These are phyloP conservation scores for Phytophthora litchii DNA, from an alignment of 352 stramenopile species.

Conservation along the genomic window DNA sequence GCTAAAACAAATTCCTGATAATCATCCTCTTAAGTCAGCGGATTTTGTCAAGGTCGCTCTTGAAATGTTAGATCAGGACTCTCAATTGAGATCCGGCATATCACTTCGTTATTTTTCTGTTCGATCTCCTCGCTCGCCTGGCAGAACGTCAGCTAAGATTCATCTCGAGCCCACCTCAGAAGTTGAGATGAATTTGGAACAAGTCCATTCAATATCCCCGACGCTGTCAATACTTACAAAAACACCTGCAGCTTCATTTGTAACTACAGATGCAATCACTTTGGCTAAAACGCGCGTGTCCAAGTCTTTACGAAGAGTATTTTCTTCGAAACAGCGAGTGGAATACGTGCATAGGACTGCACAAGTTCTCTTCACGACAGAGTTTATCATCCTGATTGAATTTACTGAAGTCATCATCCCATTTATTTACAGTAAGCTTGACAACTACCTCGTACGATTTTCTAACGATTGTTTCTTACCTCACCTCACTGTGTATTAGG, in stretches of 20 bases:
- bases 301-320: slow-evolving; percentile 5
- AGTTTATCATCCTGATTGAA: slow-evolving; percentile 42
- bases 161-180: slow-evolving; percentile 2
- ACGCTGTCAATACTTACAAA: slow-evolving; percentile 11
- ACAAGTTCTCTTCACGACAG: slow-evolving; percentile 35
- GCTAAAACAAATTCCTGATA: slow-evolving; percentile 14
- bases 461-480: background rate
- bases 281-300: background rate
- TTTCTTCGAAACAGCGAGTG: slow-evolving; percentile 10
- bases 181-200: slow-evolving; percentile 1
- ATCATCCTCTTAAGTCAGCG: slow-evolving; percentile 11
- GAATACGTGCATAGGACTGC: slow-evolving; percentile 23
- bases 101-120: slow-evolving; percentile 16
- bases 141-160: slow-evolving; percentile 1
- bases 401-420: slow-evolving; percentile 48
- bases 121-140: background rate
- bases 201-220: background rate
- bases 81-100: slow-evolving; percentile 2
- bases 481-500: slow-evolving; percentile 10
- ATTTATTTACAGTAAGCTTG: slow-evolving; percentile 38
- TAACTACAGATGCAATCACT: background rate
- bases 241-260: slow-evolving; percentile 2
- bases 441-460: background rate
- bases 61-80: slow-evolving; percentile 21
- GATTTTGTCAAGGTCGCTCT: slow-evolving; percentile 31